Conservation (phyloP, 352 stramenopile species). For the Globisporangium canariense region DNA sequence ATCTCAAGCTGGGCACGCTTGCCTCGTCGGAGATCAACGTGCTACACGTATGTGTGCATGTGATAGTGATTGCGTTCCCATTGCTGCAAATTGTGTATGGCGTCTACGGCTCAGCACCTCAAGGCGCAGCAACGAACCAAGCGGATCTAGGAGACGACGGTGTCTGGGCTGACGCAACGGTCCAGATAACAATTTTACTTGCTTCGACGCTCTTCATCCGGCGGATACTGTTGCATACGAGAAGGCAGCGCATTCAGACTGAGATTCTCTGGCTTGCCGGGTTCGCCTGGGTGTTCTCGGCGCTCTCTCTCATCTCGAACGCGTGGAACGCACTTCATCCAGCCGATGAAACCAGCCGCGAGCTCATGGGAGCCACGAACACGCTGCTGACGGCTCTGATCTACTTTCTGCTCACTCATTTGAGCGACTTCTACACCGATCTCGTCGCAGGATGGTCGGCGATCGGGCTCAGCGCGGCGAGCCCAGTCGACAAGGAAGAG, state of each 20-base stretch:
- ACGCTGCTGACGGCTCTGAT: conserved; percentile 25
- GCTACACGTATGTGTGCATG: conserved; percentile 18
- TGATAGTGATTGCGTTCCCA: conserved; percentile 13
- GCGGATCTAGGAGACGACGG: conserved; percentile 13
- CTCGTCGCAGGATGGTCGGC: conserved; percentile 13
- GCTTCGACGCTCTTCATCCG: conserved; percentile 22
- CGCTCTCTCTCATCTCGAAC: conserved; percentile 21
- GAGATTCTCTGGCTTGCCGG: conserved; percentile 19
- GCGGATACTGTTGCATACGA: conserved; percentile 10
- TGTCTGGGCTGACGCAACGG: conserved; percentile 1
- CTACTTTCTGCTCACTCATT: conserved; percentile 24
- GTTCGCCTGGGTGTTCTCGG: conserved; percentile 13
- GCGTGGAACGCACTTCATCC: conserved; percentile 17
- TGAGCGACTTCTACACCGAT: conserved; percentile 34
- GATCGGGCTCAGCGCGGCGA: conserved; percentile 8
- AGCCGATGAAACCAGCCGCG: conserved; percentile 5
- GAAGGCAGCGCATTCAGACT: conserved; percentile 24
- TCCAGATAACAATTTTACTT: conserved; percentile 14
- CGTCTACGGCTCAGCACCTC: not conserved
- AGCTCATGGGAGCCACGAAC: conserved; percentile 28
- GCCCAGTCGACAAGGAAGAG: not conserved
- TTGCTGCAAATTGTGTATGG: conserved; percentile 18
- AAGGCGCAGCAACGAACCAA: conserved; percentile 5
- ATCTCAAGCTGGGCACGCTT: conserved; percentile 29
- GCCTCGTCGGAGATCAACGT: conserved; percentile 20